Conservation (phyloP, 1,284 basidiomycete genomes). For the Irpex sp. region DNA sequence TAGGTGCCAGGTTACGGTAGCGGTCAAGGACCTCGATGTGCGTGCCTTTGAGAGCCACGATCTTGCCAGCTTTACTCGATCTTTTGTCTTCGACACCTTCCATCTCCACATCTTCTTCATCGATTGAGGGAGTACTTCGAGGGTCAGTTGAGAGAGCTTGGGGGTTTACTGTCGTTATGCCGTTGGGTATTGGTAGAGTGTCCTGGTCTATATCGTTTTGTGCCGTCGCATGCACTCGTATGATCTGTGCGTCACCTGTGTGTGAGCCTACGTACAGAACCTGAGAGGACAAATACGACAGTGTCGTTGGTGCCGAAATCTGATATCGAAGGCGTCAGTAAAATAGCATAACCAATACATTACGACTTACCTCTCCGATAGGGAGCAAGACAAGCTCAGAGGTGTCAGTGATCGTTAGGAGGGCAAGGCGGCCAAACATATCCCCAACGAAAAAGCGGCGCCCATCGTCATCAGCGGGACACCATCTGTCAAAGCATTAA, state of each 20-base stretch:
- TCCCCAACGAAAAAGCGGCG: constrained; percentile 71
- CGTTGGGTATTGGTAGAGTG: constrained; percentile 48
- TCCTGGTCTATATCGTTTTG: constrained; percentile 37
- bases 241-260: constrained; percentile 76
- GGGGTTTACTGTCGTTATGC: constrained; percentile 38
- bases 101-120: constrained; percentile 29
- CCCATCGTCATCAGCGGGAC: constrained; percentile 39
- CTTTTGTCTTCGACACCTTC: constrained; percentile 14
- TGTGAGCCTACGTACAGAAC: constrained; percentile 83
- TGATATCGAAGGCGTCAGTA: constrained; percentile 26
- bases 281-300: constrained; percentile 76
- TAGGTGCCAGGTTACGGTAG: constrained; percentile 84
- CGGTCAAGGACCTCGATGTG: constrained; percentile 58
- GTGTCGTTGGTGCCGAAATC: constrained; percentile 72
- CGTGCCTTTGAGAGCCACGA: constrained; percentile 48
- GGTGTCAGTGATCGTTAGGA: constrained; percentile 55
- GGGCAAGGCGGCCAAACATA: constrained; percentile 67
- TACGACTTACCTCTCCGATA: constrained; percentile 62
- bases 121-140: not conserved
- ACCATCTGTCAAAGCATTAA: constrained; percentile 39
- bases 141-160: constrained; percentile 14
- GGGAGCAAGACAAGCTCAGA: constrained; percentile 58
- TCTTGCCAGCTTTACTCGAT: constrained; percentile 33
- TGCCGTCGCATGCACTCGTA: constrained; percentile 53
- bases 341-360: not conserved